Percentiles rank a stretch among this genome's conserved stretches.
Conservation (phyloP, 768 basidiomycete species). For the Galerina marginata region DNA sequence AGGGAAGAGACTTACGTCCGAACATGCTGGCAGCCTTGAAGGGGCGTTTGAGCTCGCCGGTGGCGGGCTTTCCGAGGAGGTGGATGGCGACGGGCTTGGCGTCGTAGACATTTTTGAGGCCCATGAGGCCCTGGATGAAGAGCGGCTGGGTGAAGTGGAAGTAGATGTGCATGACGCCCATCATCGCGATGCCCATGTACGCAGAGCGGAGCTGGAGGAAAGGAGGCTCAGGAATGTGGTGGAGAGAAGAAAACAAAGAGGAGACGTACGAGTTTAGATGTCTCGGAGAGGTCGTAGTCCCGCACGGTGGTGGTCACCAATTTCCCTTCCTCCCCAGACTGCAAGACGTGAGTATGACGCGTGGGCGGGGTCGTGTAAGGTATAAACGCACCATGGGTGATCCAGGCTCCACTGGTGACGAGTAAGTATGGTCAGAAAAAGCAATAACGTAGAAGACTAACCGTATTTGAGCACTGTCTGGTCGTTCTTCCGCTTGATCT, state of each 20-base stretch:
- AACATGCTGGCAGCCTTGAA: constrained; percentile 82
- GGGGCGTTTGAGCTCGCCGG: constrained; percentile 88
- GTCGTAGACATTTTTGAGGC: constrained; percentile 89
- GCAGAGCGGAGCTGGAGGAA: constrained; percentile 59
- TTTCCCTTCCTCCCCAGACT: constrained; percentile 62
- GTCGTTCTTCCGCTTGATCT: constrained; percentile 97
- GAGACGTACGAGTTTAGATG: constrained; percentile 70
- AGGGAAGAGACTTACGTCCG: constrained; percentile 53
- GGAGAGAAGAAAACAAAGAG: constrained; percentile 1
- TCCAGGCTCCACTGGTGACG: constrained; percentile 69
- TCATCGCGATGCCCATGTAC: constrained; percentile 83
- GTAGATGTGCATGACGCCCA: constrained; percentile 92
- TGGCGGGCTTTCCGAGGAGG: constrained; percentile 76
- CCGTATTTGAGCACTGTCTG: constrained; percentile 96
- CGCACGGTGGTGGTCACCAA: constrained; percentile 90
- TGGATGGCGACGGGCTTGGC: constrained; percentile 85
- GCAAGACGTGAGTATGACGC: constrained; percentile 24
- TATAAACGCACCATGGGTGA: constrained; percentile 68
- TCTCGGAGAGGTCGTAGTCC: constrained; percentile 93
- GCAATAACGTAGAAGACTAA: constrained; percentile 36
- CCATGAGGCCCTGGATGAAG: constrained; percentile 95
- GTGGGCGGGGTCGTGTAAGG: neutral
- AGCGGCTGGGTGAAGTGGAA: constrained; percentile 95
- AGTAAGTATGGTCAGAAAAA: constrained; percentile 7
- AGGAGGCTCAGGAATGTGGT: neutral